Base-by-base conservation (phyloP, 805 yeast species). In the Brettanomyces anomalus region DNA sequence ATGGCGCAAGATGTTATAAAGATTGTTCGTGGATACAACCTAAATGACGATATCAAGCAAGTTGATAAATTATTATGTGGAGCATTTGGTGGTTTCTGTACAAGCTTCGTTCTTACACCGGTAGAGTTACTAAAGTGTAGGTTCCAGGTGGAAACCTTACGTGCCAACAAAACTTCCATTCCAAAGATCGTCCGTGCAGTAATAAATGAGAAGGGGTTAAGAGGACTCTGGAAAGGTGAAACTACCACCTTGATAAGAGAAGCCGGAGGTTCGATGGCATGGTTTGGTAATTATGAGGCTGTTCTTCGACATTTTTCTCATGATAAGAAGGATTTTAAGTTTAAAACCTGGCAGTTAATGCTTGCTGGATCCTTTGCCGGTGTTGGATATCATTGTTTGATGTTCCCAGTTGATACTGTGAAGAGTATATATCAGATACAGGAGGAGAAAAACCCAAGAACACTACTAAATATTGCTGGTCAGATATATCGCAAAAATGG, bases 51-150 rank as follows among this genome's bases (percentile, higher is more conserved):
- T 26, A 36, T 63, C 5, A 43, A 47, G 0, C 43, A 57, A 15
- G 43, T 35, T 2, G 57, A 59, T 21, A 67, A 64, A 34, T 62
- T 85, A 33, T 45, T 69, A 0, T 76, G 89, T 51, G 97, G 97
- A 40, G 95, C 82, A 4, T 65, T 82, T 39, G 77, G 93, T 36
- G 97, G 97, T 4, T 67, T 87, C 8, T 71, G 79, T 35, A 89
- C 96, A 0, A 81, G 95, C 19, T 81, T 81, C 55, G 77, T 87
- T 5, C 65, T 90, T 44, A 88, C 97, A 0, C 97, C 97, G 0
- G 79, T 90, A n/a, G 97, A 90, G 60, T 67, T 90, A 45, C 70
- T 90, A 52, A 90, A 90, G 60, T 89, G 97, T 62, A 79, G 80
- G 55, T 64, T 89, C 57, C 97, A 90, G 61, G 95, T 90, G 16